phyloP scores from a whole-genome alignment of 73 alveolate species.

The Stentor coeruleus region DNA sequence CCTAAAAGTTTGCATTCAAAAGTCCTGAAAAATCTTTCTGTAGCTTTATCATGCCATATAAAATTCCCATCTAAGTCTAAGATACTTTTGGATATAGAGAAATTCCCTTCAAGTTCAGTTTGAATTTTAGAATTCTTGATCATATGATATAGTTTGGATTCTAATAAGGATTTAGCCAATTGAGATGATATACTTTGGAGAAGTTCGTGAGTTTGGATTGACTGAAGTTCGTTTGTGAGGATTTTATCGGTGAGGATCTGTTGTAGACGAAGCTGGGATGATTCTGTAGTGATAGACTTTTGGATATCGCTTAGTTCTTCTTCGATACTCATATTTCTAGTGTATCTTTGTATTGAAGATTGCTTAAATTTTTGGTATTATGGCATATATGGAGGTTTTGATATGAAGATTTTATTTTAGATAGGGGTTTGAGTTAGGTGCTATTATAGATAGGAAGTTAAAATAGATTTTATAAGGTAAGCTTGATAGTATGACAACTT shows the following conservation, averaged over 20 bases:
- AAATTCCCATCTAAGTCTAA: slow-evolving; percentile 10
- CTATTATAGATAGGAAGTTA: too few relatives aligned
- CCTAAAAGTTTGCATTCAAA: background rate
- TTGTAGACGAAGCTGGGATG: background rate
- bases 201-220: background rate
- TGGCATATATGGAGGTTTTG: too few relatives aligned
- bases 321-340: background rate
- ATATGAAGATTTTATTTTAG: too few relatives aligned
- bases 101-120: background rate
- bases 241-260: background rate
- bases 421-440: too few relatives aligned
- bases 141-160: background rate
- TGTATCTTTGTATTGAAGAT: background rate
- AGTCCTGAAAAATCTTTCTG: background rate
- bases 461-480: too few relatives aligned
- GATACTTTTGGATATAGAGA: background rate
- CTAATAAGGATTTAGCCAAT: background rate
- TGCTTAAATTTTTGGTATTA: too few relatives aligned
- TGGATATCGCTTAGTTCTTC: background rate
- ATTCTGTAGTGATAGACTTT: background rate
- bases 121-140: background rate
- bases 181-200: background rate
- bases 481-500: too few relatives aligned
- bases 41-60: background rate
- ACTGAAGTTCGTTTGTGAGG: background rate